phyloP scores from a whole-genome alignment of 768 basidiomycete species.

The Pholiota microspora region DNA sequence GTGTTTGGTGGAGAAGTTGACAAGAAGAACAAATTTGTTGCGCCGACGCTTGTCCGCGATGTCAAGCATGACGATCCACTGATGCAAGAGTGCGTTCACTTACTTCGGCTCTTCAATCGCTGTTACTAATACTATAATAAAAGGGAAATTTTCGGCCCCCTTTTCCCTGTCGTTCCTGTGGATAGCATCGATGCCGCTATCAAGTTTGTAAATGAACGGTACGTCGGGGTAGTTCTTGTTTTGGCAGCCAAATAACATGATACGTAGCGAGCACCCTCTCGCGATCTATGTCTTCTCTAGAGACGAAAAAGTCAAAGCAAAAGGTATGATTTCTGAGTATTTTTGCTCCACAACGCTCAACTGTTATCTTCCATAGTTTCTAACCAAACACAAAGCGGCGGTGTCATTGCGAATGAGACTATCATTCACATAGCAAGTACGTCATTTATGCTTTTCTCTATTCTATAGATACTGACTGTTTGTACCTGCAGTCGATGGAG shows the following conservation, averaged over 20 bases:
- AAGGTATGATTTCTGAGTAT: conserved; percentile 29
- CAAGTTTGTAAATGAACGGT: conserved; percentile 53
- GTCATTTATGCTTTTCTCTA: conserved; percentile 11
- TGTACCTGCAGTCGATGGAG: conserved; percentile 20
- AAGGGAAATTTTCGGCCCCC: conserved; percentile 75
- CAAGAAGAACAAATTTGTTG: conserved; percentile 41
- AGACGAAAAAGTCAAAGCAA: conserved; percentile 35
- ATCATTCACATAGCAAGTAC: conserved; percentile 51
- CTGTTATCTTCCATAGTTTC: too few relatives aligned
- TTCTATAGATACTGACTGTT: background rate
- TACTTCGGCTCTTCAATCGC: background rate
- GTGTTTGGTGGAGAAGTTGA: conserved; percentile 43
- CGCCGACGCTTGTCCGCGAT: conserved; percentile 58
- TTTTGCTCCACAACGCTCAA: background rate
- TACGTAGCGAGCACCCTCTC: conserved; percentile 51
- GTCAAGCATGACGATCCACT: conserved; percentile 54
- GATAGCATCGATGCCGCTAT: conserved; percentile 55
- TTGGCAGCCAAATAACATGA: background rate
- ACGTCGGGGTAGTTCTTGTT: conserved; percentile 13
- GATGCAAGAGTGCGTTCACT: conserved; percentile 50
- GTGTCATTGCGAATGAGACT: conserved; percentile 57
- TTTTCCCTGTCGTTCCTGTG: conserved; percentile 62
- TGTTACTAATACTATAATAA: background rate
- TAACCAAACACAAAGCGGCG: conserved; percentile 51
- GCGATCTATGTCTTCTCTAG: conserved; percentile 66